phyloP scores from a whole-genome alignment of 2,329 filamentous ascomycete species.

The Pseudogymnoascus sp. region DNA sequence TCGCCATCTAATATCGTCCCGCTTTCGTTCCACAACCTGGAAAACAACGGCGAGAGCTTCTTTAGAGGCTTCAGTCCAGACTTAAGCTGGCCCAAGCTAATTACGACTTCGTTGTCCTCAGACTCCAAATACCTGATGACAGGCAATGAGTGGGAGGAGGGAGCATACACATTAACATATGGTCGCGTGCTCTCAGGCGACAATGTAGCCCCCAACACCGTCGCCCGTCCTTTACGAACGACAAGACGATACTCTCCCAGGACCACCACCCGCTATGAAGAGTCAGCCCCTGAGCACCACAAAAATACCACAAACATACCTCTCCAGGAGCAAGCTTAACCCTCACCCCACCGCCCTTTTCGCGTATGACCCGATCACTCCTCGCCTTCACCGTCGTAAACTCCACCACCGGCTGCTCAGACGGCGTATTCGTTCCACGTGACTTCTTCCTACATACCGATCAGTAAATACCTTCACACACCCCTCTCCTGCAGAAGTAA shows the following conservation, averaged over 20 bases:
- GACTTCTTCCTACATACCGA: background rate
- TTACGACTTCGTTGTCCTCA: constrained; percentile 43
- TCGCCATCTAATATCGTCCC: constrained; percentile 23
- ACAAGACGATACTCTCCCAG: constrained; percentile 61
- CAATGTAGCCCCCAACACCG: constrained; percentile 57
- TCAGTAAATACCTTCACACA: background rate
- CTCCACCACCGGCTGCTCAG: background rate
- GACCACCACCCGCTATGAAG: constrained; percentile 41
- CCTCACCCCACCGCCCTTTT: constrained; percentile 20
- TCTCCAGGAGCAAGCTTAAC: constrained; percentile 42
- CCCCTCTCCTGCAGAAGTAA: background rate
- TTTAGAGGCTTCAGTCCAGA: constrained; percentile 45
- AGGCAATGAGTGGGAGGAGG: constrained; percentile 62
- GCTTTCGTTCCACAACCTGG: constrained; percentile 54
- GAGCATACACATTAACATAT: constrained; percentile 46
- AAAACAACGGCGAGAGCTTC: constrained; percentile 57
- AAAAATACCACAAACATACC: constrained; percentile 20
- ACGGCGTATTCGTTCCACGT: constrained; percentile 2
- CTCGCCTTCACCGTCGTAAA: constrained; percentile 6
- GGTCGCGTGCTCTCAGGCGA: constrained; percentile 33
- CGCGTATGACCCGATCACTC: background rate
- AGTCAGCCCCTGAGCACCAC: background rate
- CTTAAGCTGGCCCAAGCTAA: constrained; percentile 45
- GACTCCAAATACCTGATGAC: constrained; percentile 45
- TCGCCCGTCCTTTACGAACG: constrained; percentile 53